Conservation (phyloP, 495 filamentous ascomycete genomes). For the Trichoderma orchidacearum region DNA sequence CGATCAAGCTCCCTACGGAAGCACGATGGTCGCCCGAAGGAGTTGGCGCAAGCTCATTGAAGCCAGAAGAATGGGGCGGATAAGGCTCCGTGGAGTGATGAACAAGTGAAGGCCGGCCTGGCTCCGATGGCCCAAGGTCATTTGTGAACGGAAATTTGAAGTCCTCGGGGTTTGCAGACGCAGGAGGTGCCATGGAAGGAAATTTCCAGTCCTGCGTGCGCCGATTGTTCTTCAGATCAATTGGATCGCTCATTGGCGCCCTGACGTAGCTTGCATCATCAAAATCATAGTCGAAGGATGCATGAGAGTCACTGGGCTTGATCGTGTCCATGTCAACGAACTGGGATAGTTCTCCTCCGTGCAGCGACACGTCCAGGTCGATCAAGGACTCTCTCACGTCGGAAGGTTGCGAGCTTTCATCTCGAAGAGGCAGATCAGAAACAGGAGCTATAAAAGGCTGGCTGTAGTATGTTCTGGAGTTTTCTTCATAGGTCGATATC, state of each 20-base stretch:
- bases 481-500: constrained; percentile 41
- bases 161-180: constrained; percentile 36
- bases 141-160: constrained; percentile 32
- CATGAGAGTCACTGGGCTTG: constrained; percentile 26
- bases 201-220: constrained; percentile 51
- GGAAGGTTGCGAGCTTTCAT: constrained; percentile 31
- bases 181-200: constrained; percentile 32
- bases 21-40: constrained; percentile 17
- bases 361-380: constrained; percentile 40
- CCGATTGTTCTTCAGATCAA: constrained; percentile 31
- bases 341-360: constrained; percentile 32
- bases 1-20: constrained; percentile 32
- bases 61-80: constrained; percentile 26
- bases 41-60: constrained; percentile 16
- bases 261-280: constrained; percentile 9
- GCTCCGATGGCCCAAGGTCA: constrained; percentile 10
- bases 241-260: constrained; percentile 33
- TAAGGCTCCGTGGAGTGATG: constrained; percentile 37
- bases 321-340: constrained; percentile 48
- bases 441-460: constrained; percentile 16
- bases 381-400: constrained; percentile 40
- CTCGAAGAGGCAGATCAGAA: constrained; percentile 41
- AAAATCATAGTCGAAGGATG: constrained; percentile 31
- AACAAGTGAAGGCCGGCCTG: constrained; percentile 27
- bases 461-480: constrained; percentile 37